These are phyloP conservation scores for Fragosphaeria purpurea DNA, from an alignment of 2,329 filamentous ascomycete genomes.

Conservation along the genomic window DNA sequence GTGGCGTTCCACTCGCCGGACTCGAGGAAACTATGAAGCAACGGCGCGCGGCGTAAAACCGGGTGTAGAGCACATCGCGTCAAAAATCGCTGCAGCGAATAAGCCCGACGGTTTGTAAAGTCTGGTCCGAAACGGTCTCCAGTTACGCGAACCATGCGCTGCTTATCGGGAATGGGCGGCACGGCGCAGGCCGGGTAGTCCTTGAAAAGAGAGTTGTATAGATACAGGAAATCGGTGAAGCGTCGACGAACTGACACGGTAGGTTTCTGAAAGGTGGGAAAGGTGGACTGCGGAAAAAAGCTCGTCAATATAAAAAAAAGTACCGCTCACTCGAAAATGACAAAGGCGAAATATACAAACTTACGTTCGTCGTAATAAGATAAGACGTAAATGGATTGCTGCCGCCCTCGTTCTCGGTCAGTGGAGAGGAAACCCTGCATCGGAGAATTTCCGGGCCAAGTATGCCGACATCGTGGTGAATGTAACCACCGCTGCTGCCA, in stretches of 20 bases:
- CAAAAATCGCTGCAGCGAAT: conserved; percentile 86
- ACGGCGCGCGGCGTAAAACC: conserved; percentile 68
- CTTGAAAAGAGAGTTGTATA: conserved; percentile 79
- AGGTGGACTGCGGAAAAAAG: conserved; percentile 61
- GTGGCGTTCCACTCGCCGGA: conserved; percentile 93
- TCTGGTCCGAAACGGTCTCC: conserved; percentile 91
- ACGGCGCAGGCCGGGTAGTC: conserved; percentile 90
- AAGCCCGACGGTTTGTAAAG: conserved; percentile 79
- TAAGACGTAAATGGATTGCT: conserved; percentile 97
- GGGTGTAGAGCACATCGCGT: conserved; percentile 80
- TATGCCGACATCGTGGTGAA: conserved; percentile 49
- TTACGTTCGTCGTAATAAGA: conserved; percentile 78
- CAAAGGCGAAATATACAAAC: conserved; percentile 6
- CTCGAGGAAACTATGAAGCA: conserved; percentile 86
- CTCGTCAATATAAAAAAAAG: too few relatives aligned
- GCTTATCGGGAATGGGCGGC: conserved; percentile 91
- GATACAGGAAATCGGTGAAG: conserved; percentile 96
- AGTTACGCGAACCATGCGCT: conserved; percentile 97
- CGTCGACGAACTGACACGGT: conserved; percentile 74
- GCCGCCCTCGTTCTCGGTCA: conserved; percentile 93
- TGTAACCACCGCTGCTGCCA: conserved; percentile 42
- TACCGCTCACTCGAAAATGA: too few relatives aligned
- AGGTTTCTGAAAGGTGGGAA: conserved; percentile 80
- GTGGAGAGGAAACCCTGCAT: conserved; percentile 70
- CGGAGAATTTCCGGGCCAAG: conserved; percentile 67